Percentiles rank a stretch among this genome's conserved stretches.
Conservation (phyloP, 768 basidiomycete species). For the Rhodotorula taiwanensis region DNA sequence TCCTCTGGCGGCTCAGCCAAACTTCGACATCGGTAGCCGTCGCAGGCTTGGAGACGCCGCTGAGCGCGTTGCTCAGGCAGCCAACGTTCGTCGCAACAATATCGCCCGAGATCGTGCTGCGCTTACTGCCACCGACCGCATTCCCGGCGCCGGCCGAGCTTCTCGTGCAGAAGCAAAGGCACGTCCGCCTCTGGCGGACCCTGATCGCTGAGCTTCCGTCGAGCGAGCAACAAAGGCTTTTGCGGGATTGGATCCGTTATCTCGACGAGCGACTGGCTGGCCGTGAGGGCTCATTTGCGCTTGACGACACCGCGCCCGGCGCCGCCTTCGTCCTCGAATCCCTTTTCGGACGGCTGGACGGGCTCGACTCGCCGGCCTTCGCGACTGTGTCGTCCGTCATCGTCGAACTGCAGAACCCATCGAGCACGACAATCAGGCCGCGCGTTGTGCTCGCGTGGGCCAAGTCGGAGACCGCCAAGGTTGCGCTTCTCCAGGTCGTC, state of each 20-base stretch:
- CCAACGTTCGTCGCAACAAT: conserved; percentile 29
- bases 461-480: conserved; percentile 47
- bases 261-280: conserved; percentile 51
- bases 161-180: conserved; percentile 36
- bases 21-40: conserved; percentile 60
- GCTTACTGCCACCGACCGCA: conserved; percentile 52
- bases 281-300: not conserved
- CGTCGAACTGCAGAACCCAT: no score
- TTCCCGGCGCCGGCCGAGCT: conserved; percentile 36
- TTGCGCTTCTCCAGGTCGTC: conserved; percentile 42
- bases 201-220: conserved; percentile 49
- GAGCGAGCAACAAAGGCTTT: conserved; percentile 55
- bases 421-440: no score
- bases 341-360: conserved; percentile 56
- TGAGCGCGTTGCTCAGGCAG: not conserved
- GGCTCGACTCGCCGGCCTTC: conserved; percentile 50
- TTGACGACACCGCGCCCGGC: conserved; percentile 45
- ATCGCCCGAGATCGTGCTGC: conserved; percentile 59
- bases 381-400: conserved; percentile 49
- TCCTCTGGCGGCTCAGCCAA: conserved; percentile 44
- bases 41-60: conserved; percentile 53
- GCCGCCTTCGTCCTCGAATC: conserved; percentile 52
- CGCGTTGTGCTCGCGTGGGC: conserved; percentile 38
- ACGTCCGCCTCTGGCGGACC: conserved; percentile 53
- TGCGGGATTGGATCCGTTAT: conserved; percentile 57